These are phyloP conservation scores for Penicillium aurantiogriseum DNA, from an alignment of 2,329 filamentous ascomycete species.

Conservation along the genomic window DNA sequence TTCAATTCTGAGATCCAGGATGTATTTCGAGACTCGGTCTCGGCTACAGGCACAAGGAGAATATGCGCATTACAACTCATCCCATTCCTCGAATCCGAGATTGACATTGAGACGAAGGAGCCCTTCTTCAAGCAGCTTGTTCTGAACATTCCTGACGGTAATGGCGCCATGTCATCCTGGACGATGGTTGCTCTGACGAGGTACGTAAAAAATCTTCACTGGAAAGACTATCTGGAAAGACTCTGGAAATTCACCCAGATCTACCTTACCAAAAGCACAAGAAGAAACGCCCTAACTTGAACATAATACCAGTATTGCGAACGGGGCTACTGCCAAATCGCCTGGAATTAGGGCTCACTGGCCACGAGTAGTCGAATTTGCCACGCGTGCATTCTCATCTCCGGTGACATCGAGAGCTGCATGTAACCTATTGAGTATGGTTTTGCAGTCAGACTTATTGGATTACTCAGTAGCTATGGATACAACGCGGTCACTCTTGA, in stretches of 20 bases:
- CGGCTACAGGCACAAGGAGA: constrained; percentile 40
- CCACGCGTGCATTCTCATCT: constrained; percentile 68
- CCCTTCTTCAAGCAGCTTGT: constrained; percentile 60
- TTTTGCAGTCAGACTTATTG: constrained; percentile 66
- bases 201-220: constrained; percentile 48
- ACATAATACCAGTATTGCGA: constrained; percentile 32
- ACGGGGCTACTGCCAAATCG: constrained; percentile 36
- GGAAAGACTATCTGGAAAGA: background rate
- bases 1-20: constrained; percentile 38
- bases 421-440: constrained; percentile 67
- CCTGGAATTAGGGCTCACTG: constrained; percentile 54
- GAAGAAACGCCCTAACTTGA: background rate
- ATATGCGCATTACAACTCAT: constrained; percentile 56
- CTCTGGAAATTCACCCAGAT: no score
- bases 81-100: constrained; percentile 49
- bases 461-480: constrained; percentile 66
- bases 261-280: background rate
- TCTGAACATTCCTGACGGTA: constrained; percentile 66
- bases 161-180: constrained; percentile 68
- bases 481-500: constrained; percentile 69
- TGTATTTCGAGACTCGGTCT: constrained; percentile 36
- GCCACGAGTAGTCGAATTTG: constrained; percentile 73
- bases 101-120: constrained; percentile 53
- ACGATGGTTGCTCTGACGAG: constrained; percentile 78
- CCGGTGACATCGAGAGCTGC: constrained; percentile 72